These are phyloP conservation scores for Pleurotus salmoneostramineus DNA, from an alignment of 768 basidiomycete species.

Conservation along the genomic window DNA sequence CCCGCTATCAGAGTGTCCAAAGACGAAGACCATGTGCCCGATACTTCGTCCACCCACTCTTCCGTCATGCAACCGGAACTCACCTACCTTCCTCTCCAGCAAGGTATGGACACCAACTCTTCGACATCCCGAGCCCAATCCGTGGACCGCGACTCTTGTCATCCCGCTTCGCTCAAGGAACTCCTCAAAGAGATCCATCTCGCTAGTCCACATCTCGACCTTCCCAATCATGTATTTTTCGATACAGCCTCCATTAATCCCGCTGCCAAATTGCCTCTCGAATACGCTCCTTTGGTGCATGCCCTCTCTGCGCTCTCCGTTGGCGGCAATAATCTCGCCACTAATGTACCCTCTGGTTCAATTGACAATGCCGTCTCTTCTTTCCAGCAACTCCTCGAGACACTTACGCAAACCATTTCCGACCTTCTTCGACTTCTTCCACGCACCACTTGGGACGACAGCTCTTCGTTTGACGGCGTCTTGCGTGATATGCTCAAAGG, in stretches of 20 bases:
- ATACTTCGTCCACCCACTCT: conserved; percentile 37
- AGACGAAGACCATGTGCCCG: conserved; percentile 45
- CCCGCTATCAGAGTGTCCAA: conserved; percentile 46
- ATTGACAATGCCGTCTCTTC: conserved; percentile 89
- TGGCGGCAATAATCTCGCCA: conserved; percentile 80
- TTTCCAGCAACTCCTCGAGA: conserved; percentile 86
- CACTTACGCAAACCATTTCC: conserved; percentile 86
- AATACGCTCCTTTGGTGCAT: conserved; percentile 83
- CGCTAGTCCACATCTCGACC: conserved; percentile 57
- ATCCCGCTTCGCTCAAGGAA: conserved; percentile 53
- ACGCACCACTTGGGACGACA: conserved; percentile 87
- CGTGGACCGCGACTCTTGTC: conserved; percentile 34
- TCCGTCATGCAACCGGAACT: conserved; percentile 48
- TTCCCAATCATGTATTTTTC: conserved; percentile 73
- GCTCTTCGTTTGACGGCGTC: conserved; percentile 84
- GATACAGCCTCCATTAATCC: conserved; percentile 67
- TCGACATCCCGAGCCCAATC: conserved; percentile 61
- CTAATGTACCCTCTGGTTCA: conserved; percentile 81
- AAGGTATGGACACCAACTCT: conserved; percentile 30
- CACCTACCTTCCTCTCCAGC: conserved; percentile 30
- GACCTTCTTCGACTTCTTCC: conserved; percentile 82
- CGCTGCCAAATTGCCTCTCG: conserved; percentile 75
- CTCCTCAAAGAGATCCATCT: conserved; percentile 66
- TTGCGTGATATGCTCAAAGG: conserved; percentile 86
- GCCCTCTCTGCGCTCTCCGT: conserved; percentile 84